Evolutionary conservation across 352 stramenopile species (phyloP), one percentile per base, ranked within the genome.

Genomic region (Globisporangium acanthophoron): DNA sequence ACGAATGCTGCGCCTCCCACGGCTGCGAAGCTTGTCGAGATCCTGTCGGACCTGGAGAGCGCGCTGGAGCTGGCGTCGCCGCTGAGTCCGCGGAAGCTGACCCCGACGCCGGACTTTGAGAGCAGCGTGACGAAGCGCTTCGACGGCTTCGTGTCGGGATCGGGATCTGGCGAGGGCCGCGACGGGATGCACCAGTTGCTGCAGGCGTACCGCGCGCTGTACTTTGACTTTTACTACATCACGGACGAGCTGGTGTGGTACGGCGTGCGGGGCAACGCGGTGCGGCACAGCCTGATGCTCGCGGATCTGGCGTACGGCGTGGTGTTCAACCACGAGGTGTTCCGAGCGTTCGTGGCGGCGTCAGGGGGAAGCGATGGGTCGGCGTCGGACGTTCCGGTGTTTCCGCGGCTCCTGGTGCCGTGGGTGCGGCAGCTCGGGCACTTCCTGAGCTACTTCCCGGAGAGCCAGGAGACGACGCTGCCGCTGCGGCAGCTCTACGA

Each of bases 151-250:
- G 29, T 54, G 8, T 54, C 60, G 16, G 41, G 41, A 9, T 24
- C 41, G 41, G n/a, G 41, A 12, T n/a, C 15, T 16, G 43, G 47
- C 39, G 51, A 71, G 6, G 57, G 65, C 21, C 72, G 74, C 31
- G 78, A 88, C 49, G 65, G 71, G 4, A 41, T 90, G 13, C 80
- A 80, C 31, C 78, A 86, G 44, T 50, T 92, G 21, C 66, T 92
- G 56, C 82, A 89, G 33, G 86, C 76, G 27, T 95, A 92, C 66
- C 85, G 83, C 3, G 80, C 81, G 50, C 59, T 95, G 43, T 95
- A 93, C 66, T 95, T 95, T 51, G 85, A 95, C 59, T 95, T 95
- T 50, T 95, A 92, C 72, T 95, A 95, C 77, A 93, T 95, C 68
- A 95, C 83, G 13, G 85, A 95, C 66, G 85, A 95, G 59, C 66